Base-by-base conservation (phyloP, 2,329 filamentous ascomycete genomes). In the Cladosporium velox region DNA sequence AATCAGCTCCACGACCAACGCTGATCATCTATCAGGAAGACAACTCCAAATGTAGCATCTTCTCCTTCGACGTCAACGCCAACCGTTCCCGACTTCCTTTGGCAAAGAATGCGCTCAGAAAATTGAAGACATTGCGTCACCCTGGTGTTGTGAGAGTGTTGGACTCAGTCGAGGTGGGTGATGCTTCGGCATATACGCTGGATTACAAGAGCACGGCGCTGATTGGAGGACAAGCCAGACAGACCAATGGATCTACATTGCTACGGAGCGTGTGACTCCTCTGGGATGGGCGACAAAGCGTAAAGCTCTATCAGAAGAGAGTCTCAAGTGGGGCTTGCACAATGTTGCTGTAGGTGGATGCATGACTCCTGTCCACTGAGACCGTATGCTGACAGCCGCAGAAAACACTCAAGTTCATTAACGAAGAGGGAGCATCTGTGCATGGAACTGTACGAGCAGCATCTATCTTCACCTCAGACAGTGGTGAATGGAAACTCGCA, bases 401-500 rank as follows among this genome's bases (percentile, higher is more conserved):
- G 88, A 91, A 92, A 76, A 98, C 95, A 0, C 80, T 98, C 71
- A 97, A 95, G 74, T 99, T 99, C 75, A 92, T 99, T 77, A 99
- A 99, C 74, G 89, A 91, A 58, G 95, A 99, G 71, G 95, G 93
- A 3, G 85, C 90, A 2, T 97, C 93, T 0, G 91, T 99, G 61
- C 95, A 99, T 74, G 95, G 93, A 59, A 92, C 88, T 73, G 83
- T 99, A 62, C 89, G 91, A 68, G 90, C 91, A 24, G 91, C 91
- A 0, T 97, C 94, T 0, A 85, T 99, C 70, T 99, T 93, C 78
- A 95, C 92, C 4, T 93, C 92, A 67, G 94, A 98, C 76, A 97
- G 95, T 75, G 95, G 95, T 66, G 95, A 99, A 80, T 99, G 95
- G 95, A 98, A 96, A 75, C 82, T 99, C 1, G 93, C 91, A 24